These are phyloP conservation scores for Tetradesmus obliquus DNA, from an alignment of 139 green algal genomes.

Conservation along the genomic window DNA sequence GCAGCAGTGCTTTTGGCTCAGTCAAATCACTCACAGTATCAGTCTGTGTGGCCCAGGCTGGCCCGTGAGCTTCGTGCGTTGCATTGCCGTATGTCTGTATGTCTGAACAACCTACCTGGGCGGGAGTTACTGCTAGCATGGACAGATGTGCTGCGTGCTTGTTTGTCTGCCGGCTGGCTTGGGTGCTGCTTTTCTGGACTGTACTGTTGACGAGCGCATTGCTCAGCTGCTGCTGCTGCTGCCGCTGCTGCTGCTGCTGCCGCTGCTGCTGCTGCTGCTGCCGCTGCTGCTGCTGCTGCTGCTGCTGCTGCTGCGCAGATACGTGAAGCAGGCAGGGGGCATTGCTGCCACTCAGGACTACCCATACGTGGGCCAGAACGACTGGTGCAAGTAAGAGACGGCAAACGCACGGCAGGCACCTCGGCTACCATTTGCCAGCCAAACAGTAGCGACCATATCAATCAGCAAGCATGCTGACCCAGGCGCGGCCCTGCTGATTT, in stretches of 20 bases:
- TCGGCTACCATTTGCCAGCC: neutral
- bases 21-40: too few species aligned
- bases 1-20: too few species aligned
- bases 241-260: neutral
- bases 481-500: too few species aligned
- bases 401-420: neutral
- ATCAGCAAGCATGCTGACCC: neutral
- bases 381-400: constrained; percentile 33
- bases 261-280: too few species aligned
- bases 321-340: constrained; percentile 13
- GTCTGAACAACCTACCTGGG: neutral
- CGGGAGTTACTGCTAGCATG: neutral
- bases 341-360: constrained; percentile 32
- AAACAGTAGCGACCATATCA: neutral
- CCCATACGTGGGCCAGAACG: constrained; percentile 36
- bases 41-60: neutral
- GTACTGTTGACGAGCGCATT: neutral
- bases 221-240: constrained; percentile 34
- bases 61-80: neutral
- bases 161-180: neutral
- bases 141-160: neutral
- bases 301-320: neutral
- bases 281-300: too few species aligned
- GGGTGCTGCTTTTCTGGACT: neutral
- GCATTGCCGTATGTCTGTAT: neutral